Conservation (phyloP, 176 grass and related monocot genomes). For the Canna indica region DNA sequence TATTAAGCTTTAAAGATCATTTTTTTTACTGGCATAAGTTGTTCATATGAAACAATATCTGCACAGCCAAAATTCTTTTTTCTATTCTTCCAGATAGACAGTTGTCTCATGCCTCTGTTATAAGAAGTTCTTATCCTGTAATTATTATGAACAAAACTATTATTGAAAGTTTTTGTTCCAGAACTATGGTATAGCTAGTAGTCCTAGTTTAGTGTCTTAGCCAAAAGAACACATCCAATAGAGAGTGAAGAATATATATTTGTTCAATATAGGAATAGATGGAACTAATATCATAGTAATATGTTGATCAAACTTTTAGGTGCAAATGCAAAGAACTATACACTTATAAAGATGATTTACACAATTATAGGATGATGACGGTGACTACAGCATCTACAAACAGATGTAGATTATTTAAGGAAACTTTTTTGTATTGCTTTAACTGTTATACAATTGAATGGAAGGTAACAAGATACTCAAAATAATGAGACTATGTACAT, state of each 20-base stretch:
- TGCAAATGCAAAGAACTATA: too few relatives aligned
- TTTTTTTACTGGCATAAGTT: too few relatives aligned
- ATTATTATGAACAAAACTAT: too few relatives aligned
- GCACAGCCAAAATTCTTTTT: too few relatives aligned
- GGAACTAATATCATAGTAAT: not conserved
- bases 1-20: not conserved
- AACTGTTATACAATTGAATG: not conserved
- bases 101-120: too few relatives aligned
- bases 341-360: not conserved
- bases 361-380: not conserved
- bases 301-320: not conserved
- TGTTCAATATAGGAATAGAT: not conserved
- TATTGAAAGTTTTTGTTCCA: too few relatives aligned
- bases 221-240: not conserved
- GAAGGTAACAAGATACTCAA: not conserved
- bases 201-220: not conserved
- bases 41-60: too few relatives aligned
- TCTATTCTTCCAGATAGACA: too few relatives aligned
- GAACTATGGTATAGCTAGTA: not conserved
- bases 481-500: not conserved
- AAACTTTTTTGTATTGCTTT: not conserved
- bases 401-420: not conserved
- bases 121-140: too few relatives aligned
- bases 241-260: not conserved
- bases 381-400: not conserved